phyloP scores from a whole-genome alignment of 345 rosid species.

The Salix udensis region DNA sequence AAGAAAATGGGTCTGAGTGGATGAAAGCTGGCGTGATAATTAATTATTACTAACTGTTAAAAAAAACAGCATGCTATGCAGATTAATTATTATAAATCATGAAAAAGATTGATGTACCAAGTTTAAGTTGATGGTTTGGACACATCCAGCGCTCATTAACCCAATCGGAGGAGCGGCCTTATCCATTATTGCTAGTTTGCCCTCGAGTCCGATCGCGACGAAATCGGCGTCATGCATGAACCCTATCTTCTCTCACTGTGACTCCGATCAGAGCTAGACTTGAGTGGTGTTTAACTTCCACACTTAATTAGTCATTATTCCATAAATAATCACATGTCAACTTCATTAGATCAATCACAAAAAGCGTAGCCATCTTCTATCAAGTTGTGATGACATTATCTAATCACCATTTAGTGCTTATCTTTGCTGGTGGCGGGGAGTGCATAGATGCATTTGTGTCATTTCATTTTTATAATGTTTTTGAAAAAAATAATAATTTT shows the following conservation, averaged over 20 bases:
- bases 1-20: background rate
- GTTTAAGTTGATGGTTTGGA: no score
- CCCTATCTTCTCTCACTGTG: background rate
- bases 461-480: no score
- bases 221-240: background rate
- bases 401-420: background rate
- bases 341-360: background rate
- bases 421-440: background rate
- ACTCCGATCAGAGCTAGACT: background rate
- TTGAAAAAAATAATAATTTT: no score
- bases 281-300: background rate
- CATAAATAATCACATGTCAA: background rate
- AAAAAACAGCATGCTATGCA: background rate
- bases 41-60: background rate
- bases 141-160: background rate
- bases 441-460: no score
- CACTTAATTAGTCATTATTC: background rate
- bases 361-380: background rate
- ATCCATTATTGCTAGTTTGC: background rate
- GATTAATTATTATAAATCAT: background rate
- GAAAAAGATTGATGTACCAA: background rate
- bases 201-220: background rate
- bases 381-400: background rate
- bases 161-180: background rate
- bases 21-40: background rate